These are phyloP conservation scores for Ricinus communis DNA, from an alignment of 345 rosid species.

Conservation along the genomic window DNA sequence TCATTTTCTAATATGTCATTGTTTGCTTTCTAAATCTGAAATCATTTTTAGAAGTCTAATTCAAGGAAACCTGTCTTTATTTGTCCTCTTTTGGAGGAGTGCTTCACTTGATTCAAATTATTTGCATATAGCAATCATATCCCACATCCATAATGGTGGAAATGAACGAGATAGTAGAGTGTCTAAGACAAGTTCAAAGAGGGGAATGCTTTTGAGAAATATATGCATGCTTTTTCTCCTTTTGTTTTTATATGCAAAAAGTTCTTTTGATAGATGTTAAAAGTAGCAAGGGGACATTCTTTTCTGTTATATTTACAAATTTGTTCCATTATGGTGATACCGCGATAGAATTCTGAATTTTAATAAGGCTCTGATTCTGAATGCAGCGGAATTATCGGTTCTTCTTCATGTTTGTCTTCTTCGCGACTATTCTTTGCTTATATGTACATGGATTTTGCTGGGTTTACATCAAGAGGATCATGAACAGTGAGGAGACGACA, in stretches of 20 bases:
- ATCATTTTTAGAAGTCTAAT: constrained; percentile 1
- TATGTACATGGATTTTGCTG: constrained; percentile 89
- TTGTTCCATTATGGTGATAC: constrained; percentile 9
- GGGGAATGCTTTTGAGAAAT: neutral
- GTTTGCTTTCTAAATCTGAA: constrained; percentile 14
- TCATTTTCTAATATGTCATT: constrained; percentile 11
- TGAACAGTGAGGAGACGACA: constrained; percentile 53
- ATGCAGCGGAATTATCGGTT: constrained; percentile 95
- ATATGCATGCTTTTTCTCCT: neutral
- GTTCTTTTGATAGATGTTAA: neutral
- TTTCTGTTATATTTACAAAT: neutral
- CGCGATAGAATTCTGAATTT: neutral
- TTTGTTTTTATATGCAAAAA: neutral
- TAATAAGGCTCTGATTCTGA: constrained; percentile 17
- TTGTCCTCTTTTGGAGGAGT: neutral
- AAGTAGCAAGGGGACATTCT: neutral
- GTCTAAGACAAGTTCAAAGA: neutral
- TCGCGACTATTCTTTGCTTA: constrained; percentile 75
- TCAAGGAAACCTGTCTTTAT: neutral
- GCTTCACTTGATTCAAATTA: constrained; percentile 4
- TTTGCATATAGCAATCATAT: neutral
- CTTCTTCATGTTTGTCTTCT: constrained; percentile 86
- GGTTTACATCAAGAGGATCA: constrained; percentile 70
- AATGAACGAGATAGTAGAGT: neutral
- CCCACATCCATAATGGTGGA: neutral